Evolutionary conservation across 352 stramenopile species (phyloP).

Genomic region (Pythium vanterpoolii): DNA sequence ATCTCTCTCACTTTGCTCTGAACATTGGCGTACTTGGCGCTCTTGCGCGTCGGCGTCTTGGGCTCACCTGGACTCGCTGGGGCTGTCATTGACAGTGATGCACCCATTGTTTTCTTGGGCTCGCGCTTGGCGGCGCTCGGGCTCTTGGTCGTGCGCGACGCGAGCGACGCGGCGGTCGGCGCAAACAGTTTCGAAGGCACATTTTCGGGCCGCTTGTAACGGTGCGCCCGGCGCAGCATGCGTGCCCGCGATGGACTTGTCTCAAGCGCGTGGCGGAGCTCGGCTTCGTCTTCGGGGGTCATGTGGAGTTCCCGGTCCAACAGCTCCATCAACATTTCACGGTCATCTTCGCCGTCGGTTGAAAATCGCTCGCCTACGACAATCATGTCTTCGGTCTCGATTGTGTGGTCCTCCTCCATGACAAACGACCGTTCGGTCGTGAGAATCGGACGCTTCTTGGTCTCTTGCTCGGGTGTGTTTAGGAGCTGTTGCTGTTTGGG

Average conservation of each 20-base stretch:
- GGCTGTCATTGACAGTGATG: background rate
- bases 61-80: background rate
- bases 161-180: conserved; percentile 21
- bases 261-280: conserved; percentile 12
- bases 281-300: conserved; percentile 6
- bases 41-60: conserved; percentile 16
- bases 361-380: conserved; percentile 55
- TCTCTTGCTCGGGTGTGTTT: conserved; percentile 20
- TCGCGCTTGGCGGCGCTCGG: conserved; percentile 9
- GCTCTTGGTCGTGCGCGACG: conserved; percentile 21
- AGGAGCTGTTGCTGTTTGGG: conserved; percentile 7
- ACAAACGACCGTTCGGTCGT: conserved; percentile 68
- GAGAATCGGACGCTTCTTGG: conserved; percentile 42
- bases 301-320: conserved; percentile 16
- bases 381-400: conserved; percentile 60
- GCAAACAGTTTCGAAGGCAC: conserved; percentile 25
- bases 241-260: conserved; percentile 6
- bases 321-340: conserved; percentile 14
- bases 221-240: conserved; percentile 2
- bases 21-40: conserved; percentile 46
- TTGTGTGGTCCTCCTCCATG: conserved; percentile 52
- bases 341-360: conserved; percentile 58
- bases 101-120: background rate
- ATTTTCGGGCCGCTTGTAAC: conserved; percentile 20
- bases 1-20: conserved; percentile 47